Percentiles rank a stretch among this genome's conserved stretches.
Conservation (phyloP, 345 rosid genomes). For the Ceriops decandra region DNA sequence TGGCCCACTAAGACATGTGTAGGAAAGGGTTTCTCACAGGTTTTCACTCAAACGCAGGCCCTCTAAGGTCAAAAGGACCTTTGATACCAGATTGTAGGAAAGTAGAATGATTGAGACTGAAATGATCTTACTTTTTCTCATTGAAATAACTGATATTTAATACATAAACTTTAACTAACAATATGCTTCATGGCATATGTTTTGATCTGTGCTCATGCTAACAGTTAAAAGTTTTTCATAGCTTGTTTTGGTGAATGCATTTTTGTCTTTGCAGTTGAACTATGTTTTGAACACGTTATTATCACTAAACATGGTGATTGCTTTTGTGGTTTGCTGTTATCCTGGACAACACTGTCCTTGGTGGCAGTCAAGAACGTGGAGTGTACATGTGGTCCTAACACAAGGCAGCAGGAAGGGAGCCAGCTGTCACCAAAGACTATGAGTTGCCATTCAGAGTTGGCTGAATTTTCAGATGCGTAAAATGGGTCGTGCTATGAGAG, state of each 20-base stretch:
- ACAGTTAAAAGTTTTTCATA: neutral
- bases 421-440: constrained; percentile 76
- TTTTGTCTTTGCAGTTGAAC: constrained; percentile 56
- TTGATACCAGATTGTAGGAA: no score
- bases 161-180: neutral
- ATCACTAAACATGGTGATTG: constrained; percentile 79
- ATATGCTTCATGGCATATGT: neutral
- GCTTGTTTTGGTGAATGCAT: neutral
- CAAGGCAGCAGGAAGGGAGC: constrained; percentile 82
- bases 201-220: neutral
- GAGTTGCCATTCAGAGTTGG: constrained; percentile 88
- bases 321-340: constrained; percentile 84
- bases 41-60: no score
- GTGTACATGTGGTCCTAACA: constrained; percentile 85
- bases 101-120: no score
- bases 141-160: no score
- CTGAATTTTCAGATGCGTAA: constrained; percentile 87
- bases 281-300: constrained; percentile 77
- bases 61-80: no score
- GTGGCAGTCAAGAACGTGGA: constrained; percentile 84
- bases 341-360: constrained; percentile 91
- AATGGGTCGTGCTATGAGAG: constrained; percentile 86
- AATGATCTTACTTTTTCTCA: no score
- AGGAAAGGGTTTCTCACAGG: no score
- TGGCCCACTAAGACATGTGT: no score